Evolutionary conservation across 2,329 filamentous ascomycete genomes (phyloP), one percentile per base, ranked within the genome.

Genomic region (Ophiostoma pallidulum): DNA sequence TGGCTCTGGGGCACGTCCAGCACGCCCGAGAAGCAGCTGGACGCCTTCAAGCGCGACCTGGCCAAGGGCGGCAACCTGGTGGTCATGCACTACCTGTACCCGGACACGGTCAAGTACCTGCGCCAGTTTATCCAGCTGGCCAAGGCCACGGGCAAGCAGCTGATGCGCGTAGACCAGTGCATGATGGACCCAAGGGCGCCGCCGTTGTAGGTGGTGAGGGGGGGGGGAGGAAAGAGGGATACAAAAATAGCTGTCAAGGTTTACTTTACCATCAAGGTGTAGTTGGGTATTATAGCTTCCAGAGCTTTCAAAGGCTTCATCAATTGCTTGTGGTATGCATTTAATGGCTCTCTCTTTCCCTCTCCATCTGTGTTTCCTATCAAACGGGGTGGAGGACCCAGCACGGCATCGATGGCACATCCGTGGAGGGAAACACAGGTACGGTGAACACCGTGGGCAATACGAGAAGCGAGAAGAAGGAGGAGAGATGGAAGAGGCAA

Each of bases 81-180:
- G 0, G 82, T 86, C 12, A 75, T 84, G 72, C 82, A 86, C 62
- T 86, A 83, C 60, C 63, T 84, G 31, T 81, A 79, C 59, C 71
- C 76, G 37, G 73, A 69, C 39, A 86, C 82, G 1, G 80, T 85
- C 13, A 62, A 66, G 50, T 83, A 84, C 59, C 68, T 85, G 36
- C 66, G 70, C 43, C 70, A 83, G 62, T 81, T 84, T 56, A 84
- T 85, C 59, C 66, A 67, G 54, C 72, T 80, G 51, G 79, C 80
- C 22, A 83, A 81, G 67, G 67, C 64, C 14, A 77, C 73, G 2
- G 80, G 80, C 4, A 80, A 82, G 67, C 69, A 74, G 60, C 38
- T 63, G 41, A 64, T 64, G 62, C 51, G 61, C 26, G 62, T 64
- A 8, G 62, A 65, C 46, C 62, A 64, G 57, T 63, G 62, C 51